Evolutionary conservation across 73 alveolate genomes (phyloP), one percentile per base, ranked within the genome.

Genomic region (Paraurostyla sp.): DNA sequence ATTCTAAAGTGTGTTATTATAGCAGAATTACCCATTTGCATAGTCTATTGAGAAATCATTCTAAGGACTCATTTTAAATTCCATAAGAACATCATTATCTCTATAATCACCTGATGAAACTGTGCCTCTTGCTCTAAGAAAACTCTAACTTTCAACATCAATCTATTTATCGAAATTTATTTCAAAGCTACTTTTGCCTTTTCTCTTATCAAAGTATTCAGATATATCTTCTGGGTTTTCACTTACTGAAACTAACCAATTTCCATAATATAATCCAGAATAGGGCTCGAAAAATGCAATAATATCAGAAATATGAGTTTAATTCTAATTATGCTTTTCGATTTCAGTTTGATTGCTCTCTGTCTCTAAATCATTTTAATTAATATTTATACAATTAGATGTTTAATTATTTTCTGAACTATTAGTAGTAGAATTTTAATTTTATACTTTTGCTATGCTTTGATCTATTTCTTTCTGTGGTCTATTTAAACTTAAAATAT

Each of bases 261-360:
- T 13, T 22, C 82, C 82, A 11, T 32, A 16, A 38, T 65, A 65
- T n/a, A 65, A 65, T 33, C 82, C 82, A 11, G 82, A 65, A 58
- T 35, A 65, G n/a, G n/a, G n/a, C n/a, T n/a, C n/a, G n/a, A n/a
- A n/a, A n/a, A n/a, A n/a, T n/a, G n/a, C n/a, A n/a, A n/a, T n/a
- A n/a, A n/a, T n/a, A n/a, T n/a, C n/a, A n/a, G n/a, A n/a, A n/a
- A n/a, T n/a, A n/a, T n/a, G n/a, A n/a, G n/a, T n/a, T n/a, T n/a
- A n/a, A n/a, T n/a, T n/a, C n/a, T n/a, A n/a, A n/a, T n/a, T n/a
- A n/a, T n/a, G n/a, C n/a, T n/a, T n/a, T n/a, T n/a, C n/a, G n/a
- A n/a, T n/a, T n/a, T n/a, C n/a, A n/a, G n/a, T n/a, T n/a, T n/a
- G n/a, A n/a, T n/a, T n/a, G n/a, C n/a, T n/a, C n/a, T n/a, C n/a